phyloP scores from a whole-genome alignment of 176 grass and related monocot species.

The Saccharum spontaneum region DNA sequence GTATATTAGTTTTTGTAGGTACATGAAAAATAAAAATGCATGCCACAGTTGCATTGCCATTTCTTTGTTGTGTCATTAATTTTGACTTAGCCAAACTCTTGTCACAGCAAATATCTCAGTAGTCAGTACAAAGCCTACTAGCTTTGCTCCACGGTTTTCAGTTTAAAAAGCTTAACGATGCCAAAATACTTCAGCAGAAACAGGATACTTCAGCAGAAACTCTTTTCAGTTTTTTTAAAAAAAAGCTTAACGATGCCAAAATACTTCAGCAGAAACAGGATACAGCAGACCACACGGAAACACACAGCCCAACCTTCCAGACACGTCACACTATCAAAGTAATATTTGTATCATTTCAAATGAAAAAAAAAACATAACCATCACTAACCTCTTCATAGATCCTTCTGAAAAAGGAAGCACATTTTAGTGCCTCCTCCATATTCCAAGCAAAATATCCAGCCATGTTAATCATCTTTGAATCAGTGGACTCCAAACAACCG shows the following conservation, averaged over 20 bases:
- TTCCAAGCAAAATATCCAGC: slow-evolving; percentile 75
- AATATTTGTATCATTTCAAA: slow-evolving; percentile 23
- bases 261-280: neutral
- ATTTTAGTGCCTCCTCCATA: slow-evolving; percentile 69
- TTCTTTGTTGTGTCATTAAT: neutral
- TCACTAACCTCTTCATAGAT: slow-evolving; percentile 95
- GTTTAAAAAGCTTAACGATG: neutral
- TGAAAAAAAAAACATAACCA: slow-evolving; percentile 5
- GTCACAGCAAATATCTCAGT: slow-evolving; percentile 10
- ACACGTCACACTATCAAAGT: slow-evolving; percentile 19
- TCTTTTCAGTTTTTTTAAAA: too few species aligned
- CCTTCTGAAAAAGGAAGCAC: slow-evolving; percentile 82
- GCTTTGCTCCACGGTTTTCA: neutral
- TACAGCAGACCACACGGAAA: neutral
- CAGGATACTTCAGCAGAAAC: too few species aligned
- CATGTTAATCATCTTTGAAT: slow-evolving; percentile 55
- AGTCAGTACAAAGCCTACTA: neutral
- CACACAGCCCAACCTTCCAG: neutral
- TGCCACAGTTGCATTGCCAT: neutral
- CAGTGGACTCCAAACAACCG: slow-evolving; percentile 73
- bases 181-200: neutral
- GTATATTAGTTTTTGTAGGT: slow-evolving; percentile 27
- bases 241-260: neutral
- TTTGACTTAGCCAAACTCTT: slow-evolving; percentile 20
- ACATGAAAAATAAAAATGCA: slow-evolving; percentile 10